These are phyloP conservation scores for Microcyclosporella mali DNA, from an alignment of 2,329 filamentous ascomycete genomes.

Conservation along the genomic window DNA sequence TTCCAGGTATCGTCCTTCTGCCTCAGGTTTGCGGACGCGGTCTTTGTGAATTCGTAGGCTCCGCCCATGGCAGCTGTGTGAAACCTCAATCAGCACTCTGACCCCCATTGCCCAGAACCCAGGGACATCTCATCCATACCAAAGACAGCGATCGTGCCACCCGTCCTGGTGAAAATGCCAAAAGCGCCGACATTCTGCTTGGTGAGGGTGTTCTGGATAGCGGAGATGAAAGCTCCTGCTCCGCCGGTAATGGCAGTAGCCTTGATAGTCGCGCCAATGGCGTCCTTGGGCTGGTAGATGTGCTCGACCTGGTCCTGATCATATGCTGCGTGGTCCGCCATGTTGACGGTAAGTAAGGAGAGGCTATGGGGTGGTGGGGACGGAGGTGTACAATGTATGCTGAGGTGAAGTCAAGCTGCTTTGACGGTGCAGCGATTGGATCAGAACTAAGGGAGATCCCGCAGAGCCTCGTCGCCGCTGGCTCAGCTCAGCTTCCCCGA, in stretches of 20 bases:
- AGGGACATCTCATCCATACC: slow-evolving; percentile 41
- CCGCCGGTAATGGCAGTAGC: slow-evolving; percentile 59
- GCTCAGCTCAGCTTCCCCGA: background rate
- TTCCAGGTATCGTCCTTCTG: slow-evolving; percentile 77
- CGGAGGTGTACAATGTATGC: background rate
- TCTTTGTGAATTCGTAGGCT: slow-evolving; percentile 70
- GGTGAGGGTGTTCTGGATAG: slow-evolving; percentile 78
- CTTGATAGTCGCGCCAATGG: slow-evolving; percentile 60
- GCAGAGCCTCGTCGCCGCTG: slow-evolving; percentile 1
- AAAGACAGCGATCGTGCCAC: slow-evolving; percentile 63
- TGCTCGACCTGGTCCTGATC: slow-evolving; percentile 38
- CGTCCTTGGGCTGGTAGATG: slow-evolving; percentile 66
- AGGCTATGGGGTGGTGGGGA: background rate
- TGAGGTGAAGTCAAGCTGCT: slow-evolving; percentile 2
- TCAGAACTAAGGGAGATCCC: background rate
- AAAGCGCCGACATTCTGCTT: slow-evolving; percentile 75
- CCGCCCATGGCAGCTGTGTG: slow-evolving; percentile 62
- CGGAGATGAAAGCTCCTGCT: slow-evolving; percentile 65
- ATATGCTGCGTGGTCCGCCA: slow-evolving; percentile 40
- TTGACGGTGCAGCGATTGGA: slow-evolving; percentile 2
- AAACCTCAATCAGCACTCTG: background rate
- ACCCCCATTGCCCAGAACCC: background rate
- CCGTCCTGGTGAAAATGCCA: slow-evolving; percentile 73
- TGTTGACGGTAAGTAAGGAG: slow-evolving; percentile 30
- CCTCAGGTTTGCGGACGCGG: slow-evolving; percentile 75